Evolutionary conservation across 495 filamentous ascomycete species (phyloP).

Genomic region (Tuber borchii): DNA sequence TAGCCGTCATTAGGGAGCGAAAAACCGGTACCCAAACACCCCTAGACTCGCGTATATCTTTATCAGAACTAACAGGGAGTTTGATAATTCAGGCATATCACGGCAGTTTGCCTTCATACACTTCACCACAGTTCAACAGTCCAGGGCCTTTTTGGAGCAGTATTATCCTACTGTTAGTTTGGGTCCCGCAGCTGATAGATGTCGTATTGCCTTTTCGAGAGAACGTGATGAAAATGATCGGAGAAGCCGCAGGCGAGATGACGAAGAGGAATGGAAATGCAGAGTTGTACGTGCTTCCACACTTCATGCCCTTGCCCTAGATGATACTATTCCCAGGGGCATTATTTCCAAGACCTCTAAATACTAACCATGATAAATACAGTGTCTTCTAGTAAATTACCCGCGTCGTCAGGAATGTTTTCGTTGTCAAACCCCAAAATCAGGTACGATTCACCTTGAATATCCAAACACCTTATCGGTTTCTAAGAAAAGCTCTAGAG

Average conservation of each 20-base stretch:
- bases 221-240: slow-evolving; percentile 52
- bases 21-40: slow-evolving; percentile 53
- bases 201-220: slow-evolving; percentile 42
- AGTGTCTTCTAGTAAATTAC: slow-evolving; percentile 72
- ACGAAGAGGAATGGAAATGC: slow-evolving; percentile 73
- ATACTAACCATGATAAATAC: slow-evolving; percentile 26
- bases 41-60: neutral
- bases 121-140: slow-evolving; percentile 55
- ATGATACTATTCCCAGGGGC: neutral
- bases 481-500: slow-evolving; percentile 30
- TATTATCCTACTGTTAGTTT: slow-evolving; percentile 60
- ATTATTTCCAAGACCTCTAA: neutral
- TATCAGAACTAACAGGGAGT: slow-evolving; percentile 13
- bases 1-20: slow-evolving; percentile 60
- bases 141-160: slow-evolving; percentile 59
- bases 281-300: slow-evolving; percentile 52
- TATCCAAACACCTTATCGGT: slow-evolving; percentile 10
- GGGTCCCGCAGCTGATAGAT: slow-evolving; percentile 45
- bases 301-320: neutral
- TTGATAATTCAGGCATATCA: slow-evolving; percentile 49
- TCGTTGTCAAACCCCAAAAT: slow-evolving; percentile 63
- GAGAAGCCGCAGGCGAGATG: slow-evolving; percentile 50
- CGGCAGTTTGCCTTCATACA: slow-evolving; percentile 63
- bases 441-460: slow-evolving; percentile 50
- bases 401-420: slow-evolving; percentile 63